A percentile compares a stretch with the other conserved stretches of the same genome.
Evolutionary conservation across 2,329 filamentous ascomycete genomes (phyloP).

Genomic region (Cercospora zeina): DNA sequence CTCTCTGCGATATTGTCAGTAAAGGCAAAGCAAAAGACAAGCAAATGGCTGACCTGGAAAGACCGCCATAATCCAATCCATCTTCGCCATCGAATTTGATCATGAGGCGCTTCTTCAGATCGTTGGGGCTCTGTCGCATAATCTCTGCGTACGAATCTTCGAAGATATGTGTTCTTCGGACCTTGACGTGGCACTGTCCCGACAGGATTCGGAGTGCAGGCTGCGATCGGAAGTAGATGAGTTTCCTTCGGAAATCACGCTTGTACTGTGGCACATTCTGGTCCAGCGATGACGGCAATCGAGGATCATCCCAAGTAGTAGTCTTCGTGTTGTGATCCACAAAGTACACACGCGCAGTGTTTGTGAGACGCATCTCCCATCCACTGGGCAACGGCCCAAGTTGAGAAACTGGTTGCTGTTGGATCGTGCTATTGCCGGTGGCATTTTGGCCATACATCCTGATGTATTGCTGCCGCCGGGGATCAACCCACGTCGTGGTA

Average conservation of each 20-base stretch:
- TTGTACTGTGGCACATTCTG: conserved; percentile 99
- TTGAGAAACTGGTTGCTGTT: conserved; percentile 96
- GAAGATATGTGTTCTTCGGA: conserved; percentile 93
- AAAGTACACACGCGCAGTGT: conserved; percentile 96
- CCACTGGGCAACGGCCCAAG: conserved; percentile 92
- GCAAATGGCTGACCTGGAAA: conserved; percentile 64
- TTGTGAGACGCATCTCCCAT: conserved; percentile 99
- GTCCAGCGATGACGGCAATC: conserved; percentile 90
- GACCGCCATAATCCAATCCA: conserved; percentile 93
- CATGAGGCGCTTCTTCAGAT: conserved; percentile 98
- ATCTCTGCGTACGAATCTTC: conserved; percentile 99
- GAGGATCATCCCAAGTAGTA: conserved; percentile 97
- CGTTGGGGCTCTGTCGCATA: conserved; percentile 90
- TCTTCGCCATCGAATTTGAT: conserved; percentile 99
- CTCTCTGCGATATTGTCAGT: conserved; percentile 61
- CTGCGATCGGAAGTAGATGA: conserved; percentile 99
- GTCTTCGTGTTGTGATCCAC: conserved; percentile 99
- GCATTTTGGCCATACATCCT: conserved; percentile 95
- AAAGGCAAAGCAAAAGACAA: not conserved
- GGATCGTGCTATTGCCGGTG: conserved; percentile 73
- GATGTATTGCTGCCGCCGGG: conserved; percentile 95
- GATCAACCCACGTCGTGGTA: conserved; percentile 98
- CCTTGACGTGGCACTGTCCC: conserved; percentile 97
- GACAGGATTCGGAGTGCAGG: conserved; percentile 92
- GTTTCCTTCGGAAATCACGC: conserved; percentile 94